Evolutionary conservation across 139 green algal species (phyloP), one percentile per base, ranked within the genome.

Genomic region (Chlorella sorokiniana): DNA sequence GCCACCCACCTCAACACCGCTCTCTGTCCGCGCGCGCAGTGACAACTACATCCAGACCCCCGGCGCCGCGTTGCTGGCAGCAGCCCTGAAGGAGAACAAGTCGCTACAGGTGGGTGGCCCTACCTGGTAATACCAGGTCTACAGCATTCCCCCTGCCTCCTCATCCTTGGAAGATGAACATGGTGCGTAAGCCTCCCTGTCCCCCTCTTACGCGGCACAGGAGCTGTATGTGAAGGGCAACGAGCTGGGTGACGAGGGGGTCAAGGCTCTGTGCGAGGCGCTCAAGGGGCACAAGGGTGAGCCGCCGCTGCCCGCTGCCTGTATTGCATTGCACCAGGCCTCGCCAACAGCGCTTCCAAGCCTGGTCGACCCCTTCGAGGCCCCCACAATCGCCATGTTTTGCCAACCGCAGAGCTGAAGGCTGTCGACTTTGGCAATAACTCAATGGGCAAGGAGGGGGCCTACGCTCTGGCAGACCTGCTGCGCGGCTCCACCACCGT

Each of bases 381-480:
- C 14, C 64, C 22, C 22, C 64, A 31, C 64, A 45, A 16, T 33
- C 18, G 6, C 18, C 22, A 29, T 31, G 16, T 16, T 59, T 16
- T 59, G 11, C 16, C 48, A 59, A 59, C 48, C 48, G 45, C 81
- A 70, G 76, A 61, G 42, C 51, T 98, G 1, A 88, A 85, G 29
- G 84, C 86, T 23, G 78, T 99, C 37, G 96, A 99, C 87, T 63
- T 98, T 56, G 93, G 94, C 79, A 99, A 99, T 90, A 99, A 98
- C 91, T 87, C 84, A 69, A 86, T 99, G 29, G 90, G 87, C 29
- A 81, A 85, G 40, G 91, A 90, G 35, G 93, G 93, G 0, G 93
- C 89, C 4, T 78, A 73, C 0, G 86, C 88, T 4, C 75, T 99
- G n/a, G 92, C 93, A 0, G 89, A 88, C 11, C 89, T 96, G 84